These are phyloP conservation scores for Phaeosphaeria sp. DNA, from an alignment of 2,329 filamentous ascomycete genomes.

Conservation along the genomic window DNA sequence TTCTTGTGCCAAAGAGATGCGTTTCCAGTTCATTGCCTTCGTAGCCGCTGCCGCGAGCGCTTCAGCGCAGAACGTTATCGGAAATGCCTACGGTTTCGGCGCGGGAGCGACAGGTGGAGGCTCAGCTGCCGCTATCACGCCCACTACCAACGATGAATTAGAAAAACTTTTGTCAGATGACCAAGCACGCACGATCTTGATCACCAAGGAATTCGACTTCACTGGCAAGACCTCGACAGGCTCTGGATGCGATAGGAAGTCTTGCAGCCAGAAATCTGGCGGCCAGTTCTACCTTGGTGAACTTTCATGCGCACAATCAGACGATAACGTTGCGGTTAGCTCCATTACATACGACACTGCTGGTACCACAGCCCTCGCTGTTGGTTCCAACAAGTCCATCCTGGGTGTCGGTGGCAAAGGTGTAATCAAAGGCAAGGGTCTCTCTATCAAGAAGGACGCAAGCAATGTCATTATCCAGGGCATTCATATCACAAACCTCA, in stretches of 20 bases:
- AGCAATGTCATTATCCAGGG: conserved; percentile 52
- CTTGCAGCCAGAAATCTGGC: conserved; percentile 19
- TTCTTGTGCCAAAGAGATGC: conserved; percentile 15
- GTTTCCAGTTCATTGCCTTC: conserved; percentile 23
- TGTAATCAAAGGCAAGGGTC: conserved; percentile 52
- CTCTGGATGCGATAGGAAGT: conserved; percentile 28
- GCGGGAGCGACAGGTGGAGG: conserved; percentile 32
- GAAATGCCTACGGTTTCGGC: conserved; percentile 33
- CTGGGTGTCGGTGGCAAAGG: conserved; percentile 50
- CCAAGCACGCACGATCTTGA: conserved; percentile 25
- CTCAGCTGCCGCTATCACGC: conserved; percentile 27
- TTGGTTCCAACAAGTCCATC: conserved; percentile 53
- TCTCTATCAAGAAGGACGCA: conserved; percentile 42
- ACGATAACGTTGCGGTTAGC: conserved; percentile 26
- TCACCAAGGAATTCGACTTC: conserved; percentile 34
- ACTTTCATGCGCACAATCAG: conserved; percentile 21
- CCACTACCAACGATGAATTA: conserved; percentile 29
- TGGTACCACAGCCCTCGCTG: conserved; percentile 35
- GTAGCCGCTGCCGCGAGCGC: conserved; percentile 21
- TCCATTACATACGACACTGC: conserved; percentile 46
- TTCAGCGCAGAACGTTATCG: conserved; percentile 30
- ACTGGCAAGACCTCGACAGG: conserved; percentile 27
- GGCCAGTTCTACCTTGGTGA: conserved; percentile 32
- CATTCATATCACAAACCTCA: conserved; percentile 47
- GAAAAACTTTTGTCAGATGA: conserved; percentile 28